phyloP scores from a whole-genome alignment of 2,329 filamentous ascomycete species.

The Rosellinia necatrix region DNA sequence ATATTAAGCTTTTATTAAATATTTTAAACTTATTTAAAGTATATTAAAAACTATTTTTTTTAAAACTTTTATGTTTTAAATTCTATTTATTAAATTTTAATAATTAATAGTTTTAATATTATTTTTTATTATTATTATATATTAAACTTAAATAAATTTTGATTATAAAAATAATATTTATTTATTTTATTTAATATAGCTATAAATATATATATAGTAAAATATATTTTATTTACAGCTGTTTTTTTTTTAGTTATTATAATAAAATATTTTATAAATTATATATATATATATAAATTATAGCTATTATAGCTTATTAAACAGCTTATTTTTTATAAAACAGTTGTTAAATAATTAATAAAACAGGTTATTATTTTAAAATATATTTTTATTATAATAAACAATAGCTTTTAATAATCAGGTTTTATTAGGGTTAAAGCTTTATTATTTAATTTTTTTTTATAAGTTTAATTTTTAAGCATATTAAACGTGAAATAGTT shows the following conservation, averaged over 20 bases:
- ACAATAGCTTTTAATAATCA: background rate
- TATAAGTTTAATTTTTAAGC: no score
- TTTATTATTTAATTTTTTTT: no score
- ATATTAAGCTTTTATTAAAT: background rate
- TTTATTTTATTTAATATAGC: no score
- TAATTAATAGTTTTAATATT: background rate
- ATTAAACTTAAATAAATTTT: background rate
- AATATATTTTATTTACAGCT: background rate
- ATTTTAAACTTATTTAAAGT: background rate
- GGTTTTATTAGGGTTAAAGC: no score
- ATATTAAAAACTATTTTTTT: background rate
- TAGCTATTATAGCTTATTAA: background rate
- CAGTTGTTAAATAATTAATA: background rate
- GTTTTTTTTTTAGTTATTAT: background rate
- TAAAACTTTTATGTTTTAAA: background rate
- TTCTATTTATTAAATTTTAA: background rate
- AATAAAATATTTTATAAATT: background rate
- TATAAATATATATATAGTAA: no score
- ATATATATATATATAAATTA: background rate
- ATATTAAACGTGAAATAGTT: no score
- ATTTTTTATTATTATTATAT: background rate
- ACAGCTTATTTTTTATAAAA: background rate
- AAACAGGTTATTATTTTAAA: background rate
- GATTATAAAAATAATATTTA: background rate
- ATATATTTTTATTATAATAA: background rate